Evolutionary conservation across 2,329 filamentous ascomycete genomes (phyloP), one percentile per base, ranked within the genome.

Genomic region (Ilyonectria mors-panacis): DNA sequence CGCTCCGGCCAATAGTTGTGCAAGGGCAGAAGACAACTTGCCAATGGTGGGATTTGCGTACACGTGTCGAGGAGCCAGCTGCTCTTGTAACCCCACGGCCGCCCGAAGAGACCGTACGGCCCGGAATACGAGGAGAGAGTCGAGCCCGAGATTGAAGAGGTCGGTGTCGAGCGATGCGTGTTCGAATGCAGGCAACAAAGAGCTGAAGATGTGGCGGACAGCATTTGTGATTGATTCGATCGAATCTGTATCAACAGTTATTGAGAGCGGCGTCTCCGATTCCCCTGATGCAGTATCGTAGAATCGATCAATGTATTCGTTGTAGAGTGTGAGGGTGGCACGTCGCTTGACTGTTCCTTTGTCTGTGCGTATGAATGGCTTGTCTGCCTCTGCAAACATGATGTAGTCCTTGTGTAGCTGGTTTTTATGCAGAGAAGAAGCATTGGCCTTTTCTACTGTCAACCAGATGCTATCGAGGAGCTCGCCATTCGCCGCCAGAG

Each of bases 261-360:
- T 55, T 1, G 58, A 58, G 4, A 48, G 45, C 6, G 28, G 9
- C 1, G 45, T 28, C 7, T 48, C 66, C 47, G n/a, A 59, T 1
- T 59, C 21, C 10, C 69, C 72, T 13, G 72, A 66, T 8, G 69
- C 68, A 2, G 75, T 70, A 19, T 56, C 64, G 68, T 87, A 88
- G 5, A 87, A 76, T 1, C 78, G 76, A 5, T 86, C 81, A 47
- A 88, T 86, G 65, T 86, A 85, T 1, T 80, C 70, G 3, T 73
- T 73, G 54, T 85, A 88, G 2, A 82, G 73, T 2, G 73, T 67
- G 8, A 81, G 63, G 2, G 85, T 84, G 0, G 78, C 77, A 1
- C 76, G 76, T 4, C 84, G 80, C 73, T 84, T 82, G 7, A 85
- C 78, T 0, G 80, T 84, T 1, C 83, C 82, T 71, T 88, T 87